A percentile compares a stretch with the other conserved stretches of the same genome.
phyloP scores from a whole-genome alignment of 176 grass and related monocot genomes.

The Puya raimondii region DNA sequence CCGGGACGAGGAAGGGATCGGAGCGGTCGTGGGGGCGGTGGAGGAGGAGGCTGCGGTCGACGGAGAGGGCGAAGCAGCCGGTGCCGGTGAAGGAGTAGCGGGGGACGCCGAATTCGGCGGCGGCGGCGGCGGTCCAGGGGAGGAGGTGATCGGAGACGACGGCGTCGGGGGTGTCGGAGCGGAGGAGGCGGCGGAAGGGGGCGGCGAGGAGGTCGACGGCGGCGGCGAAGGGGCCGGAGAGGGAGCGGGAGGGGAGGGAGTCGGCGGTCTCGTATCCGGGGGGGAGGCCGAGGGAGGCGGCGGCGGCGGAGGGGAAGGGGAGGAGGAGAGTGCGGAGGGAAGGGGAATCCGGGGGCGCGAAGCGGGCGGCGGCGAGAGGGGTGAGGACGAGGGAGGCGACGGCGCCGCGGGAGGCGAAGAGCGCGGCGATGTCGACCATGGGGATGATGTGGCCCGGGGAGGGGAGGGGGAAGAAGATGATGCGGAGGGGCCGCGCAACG shows the following conservation, averaged over 20 bases:
- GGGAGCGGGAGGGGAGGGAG: slow-evolving; percentile 36
- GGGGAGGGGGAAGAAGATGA: slow-evolving; percentile 65
- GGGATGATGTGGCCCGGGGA: slow-evolving; percentile 51
- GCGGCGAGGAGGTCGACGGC: slow-evolving; percentile 51
- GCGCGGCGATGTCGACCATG: slow-evolving; percentile 48
- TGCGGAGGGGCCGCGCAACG: slow-evolving; percentile 1
- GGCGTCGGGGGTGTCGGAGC: slow-evolving; percentile 26
- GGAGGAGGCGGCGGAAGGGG: slow-evolving; percentile 30
- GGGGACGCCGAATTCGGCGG: slow-evolving; percentile 33
- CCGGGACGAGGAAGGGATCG: slow-evolving; percentile 42
- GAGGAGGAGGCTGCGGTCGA: slow-evolving; percentile 36
- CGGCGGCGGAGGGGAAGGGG: slow-evolving; percentile 4
- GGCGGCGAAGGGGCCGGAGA: slow-evolving; percentile 28
- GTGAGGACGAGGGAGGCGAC: slow-evolving; percentile 36
- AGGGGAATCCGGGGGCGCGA: slow-evolving; percentile 22
- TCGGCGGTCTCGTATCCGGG: slow-evolving; percentile 41
- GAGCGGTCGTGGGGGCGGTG: slow-evolving; percentile 27
- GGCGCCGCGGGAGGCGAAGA: slow-evolving; percentile 44
- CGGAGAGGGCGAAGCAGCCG: slow-evolving; percentile 53
- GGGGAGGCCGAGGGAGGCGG: slow-evolving; percentile 22
- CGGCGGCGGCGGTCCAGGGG: slow-evolving; percentile 43
- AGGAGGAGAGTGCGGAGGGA: slow-evolving; percentile 16
- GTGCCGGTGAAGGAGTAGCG: slow-evolving; percentile 54
- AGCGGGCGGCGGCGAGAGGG: slow-evolving; percentile 26
- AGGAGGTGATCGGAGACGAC: slow-evolving; percentile 55